Percentiles rank a stretch among this genome's conserved stretches.
Conservation (phyloP, 345 rosid species). For the Fremontodendron californicum region DNA sequence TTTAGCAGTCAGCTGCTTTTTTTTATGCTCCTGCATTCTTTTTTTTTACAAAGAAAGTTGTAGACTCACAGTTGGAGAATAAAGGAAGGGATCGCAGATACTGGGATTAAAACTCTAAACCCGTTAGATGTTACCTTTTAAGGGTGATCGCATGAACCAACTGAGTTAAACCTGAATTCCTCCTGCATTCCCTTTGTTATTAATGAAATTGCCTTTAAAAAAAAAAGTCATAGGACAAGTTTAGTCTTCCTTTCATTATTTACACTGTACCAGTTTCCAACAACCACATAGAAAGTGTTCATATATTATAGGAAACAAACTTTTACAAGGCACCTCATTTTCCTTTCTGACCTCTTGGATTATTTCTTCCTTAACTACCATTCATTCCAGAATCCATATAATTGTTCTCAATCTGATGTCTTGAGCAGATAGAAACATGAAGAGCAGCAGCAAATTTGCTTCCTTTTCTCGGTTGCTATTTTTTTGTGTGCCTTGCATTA, state of each 20-base stretch:
- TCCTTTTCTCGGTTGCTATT: background rate
- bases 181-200: too few species aligned
- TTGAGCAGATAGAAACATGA: background rate
- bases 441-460: background rate
- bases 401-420: background rate
- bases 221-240: background rate
- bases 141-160: too few species aligned
- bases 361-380: slow-evolving; percentile 21
- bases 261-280: background rate
- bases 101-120: too few species aligned
- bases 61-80: too few species aligned
- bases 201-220: too few species aligned
- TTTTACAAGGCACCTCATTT: background rate
- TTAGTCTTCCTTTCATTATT: background rate
- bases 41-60: too few species aligned
- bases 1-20: too few species aligned
- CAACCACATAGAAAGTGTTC: background rate
- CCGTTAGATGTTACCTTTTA: too few species aligned
- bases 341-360: background rate
- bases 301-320: background rate
- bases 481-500: background rate
- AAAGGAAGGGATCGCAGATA: too few species aligned
- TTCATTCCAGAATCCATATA: background rate
- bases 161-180: too few species aligned
- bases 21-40: too few species aligned